Evolutionary conservation across 257 asterid genomes (phyloP).

Genomic region (Plantago major): DNA sequence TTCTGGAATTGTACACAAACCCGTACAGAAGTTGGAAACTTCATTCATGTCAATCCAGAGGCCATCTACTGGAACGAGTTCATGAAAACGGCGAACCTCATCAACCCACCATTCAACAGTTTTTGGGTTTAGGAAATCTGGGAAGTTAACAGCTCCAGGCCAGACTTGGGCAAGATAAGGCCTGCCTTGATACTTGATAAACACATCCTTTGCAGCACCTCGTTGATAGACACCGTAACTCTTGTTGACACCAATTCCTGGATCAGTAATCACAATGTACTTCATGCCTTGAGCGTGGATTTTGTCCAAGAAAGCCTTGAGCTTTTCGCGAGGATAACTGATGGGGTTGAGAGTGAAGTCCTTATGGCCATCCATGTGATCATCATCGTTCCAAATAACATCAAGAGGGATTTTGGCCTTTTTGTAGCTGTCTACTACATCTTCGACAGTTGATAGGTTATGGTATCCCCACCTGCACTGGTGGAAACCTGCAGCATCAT

Average conservation of each 20-base stretch:
- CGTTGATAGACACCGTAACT: slow-evolving; percentile 70
- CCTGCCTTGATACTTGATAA: slow-evolving; percentile 70
- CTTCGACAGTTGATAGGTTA: slow-evolving; percentile 82
- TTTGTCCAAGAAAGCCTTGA: slow-evolving; percentile 64
- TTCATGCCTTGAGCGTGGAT: slow-evolving; percentile 86
- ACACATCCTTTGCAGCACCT: slow-evolving; percentile 69
- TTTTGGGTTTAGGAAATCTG: slow-evolving; percentile 83
- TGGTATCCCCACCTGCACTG: slow-evolving; percentile 99
- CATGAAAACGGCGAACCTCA: slow-evolving; percentile 74
- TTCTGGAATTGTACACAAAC: slow-evolving; percentile 72
- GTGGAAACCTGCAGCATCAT: slow-evolving; percentile 70
- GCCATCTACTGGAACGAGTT: slow-evolving; percentile 87
- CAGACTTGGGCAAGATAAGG: slow-evolving; percentile 92
- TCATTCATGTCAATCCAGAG: slow-evolving; percentile 98
- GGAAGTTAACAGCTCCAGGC: slow-evolving; percentile 97
- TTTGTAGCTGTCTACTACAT: slow-evolving; percentile 72
- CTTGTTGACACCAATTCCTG: slow-evolving; percentile 76
- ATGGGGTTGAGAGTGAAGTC: slow-evolving; percentile 86
- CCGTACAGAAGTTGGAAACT: slow-evolving; percentile 74
- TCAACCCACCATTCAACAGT: slow-evolving; percentile 91
- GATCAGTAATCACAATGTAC: slow-evolving; percentile 80
- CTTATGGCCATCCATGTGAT: slow-evolving; percentile 93
- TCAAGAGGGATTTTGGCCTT: slow-evolving; percentile 86
- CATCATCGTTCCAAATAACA: slow-evolving; percentile 96
- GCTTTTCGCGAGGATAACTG: slow-evolving; percentile 74